Conservation (phyloP, 768 basidiomycete species). For the Leucocoprinus birnbaumii region DNA sequence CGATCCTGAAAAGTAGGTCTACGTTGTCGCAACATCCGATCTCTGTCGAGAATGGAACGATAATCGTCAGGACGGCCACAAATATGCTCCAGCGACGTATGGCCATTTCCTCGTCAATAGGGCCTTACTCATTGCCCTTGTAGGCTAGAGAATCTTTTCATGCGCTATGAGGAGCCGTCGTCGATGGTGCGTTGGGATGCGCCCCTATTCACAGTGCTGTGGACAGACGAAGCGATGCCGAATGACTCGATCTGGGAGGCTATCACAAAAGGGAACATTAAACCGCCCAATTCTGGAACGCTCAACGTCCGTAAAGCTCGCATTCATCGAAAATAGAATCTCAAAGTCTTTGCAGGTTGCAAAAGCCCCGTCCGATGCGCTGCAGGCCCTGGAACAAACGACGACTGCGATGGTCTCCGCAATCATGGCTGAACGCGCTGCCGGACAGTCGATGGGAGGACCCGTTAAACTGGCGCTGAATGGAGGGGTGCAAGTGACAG, state of each 20-base stretch:
- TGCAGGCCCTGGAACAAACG: constrained; percentile 82
- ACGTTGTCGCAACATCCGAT: constrained; percentile 72
- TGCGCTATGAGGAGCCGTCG: constrained; percentile 93
- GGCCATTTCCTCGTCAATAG: constrained; percentile 22
- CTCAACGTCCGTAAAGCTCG: constrained; percentile 47
- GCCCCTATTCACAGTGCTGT: constrained; percentile 83
- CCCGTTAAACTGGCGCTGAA: constrained; percentile 44
- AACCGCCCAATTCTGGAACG: constrained; percentile 86
- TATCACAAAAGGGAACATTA: constrained; percentile 74
- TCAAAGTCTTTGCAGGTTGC: constrained; percentile 43
- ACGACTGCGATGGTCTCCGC: constrained; percentile 67
- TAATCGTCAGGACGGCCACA: constrained; percentile 38
- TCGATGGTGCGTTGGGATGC: constrained; percentile 99
- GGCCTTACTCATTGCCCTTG: neutral
- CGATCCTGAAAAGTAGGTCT: constrained; percentile 47
- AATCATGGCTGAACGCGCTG: constrained; percentile 63
- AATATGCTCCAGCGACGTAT: constrained; percentile 75
- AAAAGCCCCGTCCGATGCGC: constrained; percentile 85
- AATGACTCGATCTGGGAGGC: constrained; percentile 77
- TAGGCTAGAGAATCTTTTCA: constrained; percentile 83
- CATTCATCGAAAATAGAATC: neutral
- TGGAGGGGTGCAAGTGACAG: constrained; percentile 34
- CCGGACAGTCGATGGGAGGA: constrained; percentile 51
- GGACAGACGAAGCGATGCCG: constrained; percentile 67
- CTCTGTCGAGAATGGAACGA: constrained; percentile 78